Evolutionary conservation across 257 asterid species (phyloP).

Genomic region (Prunella vulgaris): DNA sequence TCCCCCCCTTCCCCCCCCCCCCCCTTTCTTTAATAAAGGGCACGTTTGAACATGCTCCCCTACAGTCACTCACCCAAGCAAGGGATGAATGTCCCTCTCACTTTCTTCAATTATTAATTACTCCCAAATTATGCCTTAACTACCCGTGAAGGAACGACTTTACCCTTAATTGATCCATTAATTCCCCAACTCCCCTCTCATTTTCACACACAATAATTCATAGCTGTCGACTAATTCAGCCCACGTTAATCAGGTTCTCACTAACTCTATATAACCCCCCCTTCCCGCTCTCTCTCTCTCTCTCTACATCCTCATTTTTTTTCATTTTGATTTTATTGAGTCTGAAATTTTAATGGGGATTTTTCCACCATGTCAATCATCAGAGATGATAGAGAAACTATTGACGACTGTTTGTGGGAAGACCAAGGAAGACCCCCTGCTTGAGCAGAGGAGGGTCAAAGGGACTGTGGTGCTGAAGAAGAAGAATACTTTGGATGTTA

Average conservation of each 20-base stretch:
- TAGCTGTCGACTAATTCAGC: not conserved
- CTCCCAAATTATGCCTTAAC: not conserved
- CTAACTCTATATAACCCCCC: slow-evolving; percentile 5
- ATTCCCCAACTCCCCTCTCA: not conserved
- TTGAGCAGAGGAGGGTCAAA: slow-evolving; percentile 35
- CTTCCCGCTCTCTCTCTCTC: not conserved
- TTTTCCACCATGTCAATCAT: slow-evolving; percentile 5
- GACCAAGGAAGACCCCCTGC: slow-evolving; percentile 22
- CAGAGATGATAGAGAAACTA: slow-evolving; percentile 44
- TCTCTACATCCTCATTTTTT: not conserved
- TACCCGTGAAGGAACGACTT: not conserved
- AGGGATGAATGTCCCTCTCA: not conserved
- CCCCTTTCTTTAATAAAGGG: not conserved
- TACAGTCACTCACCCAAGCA: slow-evolving; percentile 15
- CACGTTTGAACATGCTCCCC: not conserved
- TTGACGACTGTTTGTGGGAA: slow-evolving; percentile 40
- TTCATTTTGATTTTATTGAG: no score
- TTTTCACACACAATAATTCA: no score
- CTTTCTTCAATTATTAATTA: not conserved
- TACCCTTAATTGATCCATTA: not conserved
- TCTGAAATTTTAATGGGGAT: not conserved
- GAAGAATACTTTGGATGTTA: slow-evolving; percentile 57
- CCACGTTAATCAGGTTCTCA: not conserved
- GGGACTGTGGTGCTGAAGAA: slow-evolving; percentile 59
- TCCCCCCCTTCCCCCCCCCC: not conserved